These are phyloP conservation scores for Reutealis trisperma DNA, from an alignment of 345 rosid genomes.

Conservation along the genomic window DNA sequence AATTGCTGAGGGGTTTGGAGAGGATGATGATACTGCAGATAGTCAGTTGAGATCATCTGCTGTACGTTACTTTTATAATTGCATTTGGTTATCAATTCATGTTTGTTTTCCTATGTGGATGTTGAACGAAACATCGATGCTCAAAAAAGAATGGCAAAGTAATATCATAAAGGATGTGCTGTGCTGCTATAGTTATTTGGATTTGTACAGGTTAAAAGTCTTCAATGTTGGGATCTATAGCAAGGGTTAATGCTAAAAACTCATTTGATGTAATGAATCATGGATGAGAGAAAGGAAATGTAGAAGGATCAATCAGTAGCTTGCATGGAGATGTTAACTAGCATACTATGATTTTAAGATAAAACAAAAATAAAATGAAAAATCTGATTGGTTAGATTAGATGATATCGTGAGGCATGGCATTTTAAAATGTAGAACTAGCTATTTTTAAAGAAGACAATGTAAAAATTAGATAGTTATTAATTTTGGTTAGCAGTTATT, in stretches of 20 bases:
- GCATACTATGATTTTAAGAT: background rate
- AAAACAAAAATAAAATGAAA: background rate
- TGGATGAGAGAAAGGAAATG: background rate
- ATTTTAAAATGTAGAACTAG: background rate
- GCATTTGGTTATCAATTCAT: slow-evolving; percentile 10
- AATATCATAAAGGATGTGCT: background rate
- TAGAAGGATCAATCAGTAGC: background rate
- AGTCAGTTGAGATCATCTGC: slow-evolving; percentile 93
- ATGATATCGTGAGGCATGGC: background rate
- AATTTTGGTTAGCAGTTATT: background rate
- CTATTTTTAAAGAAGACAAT: background rate
- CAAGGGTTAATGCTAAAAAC: background rate
- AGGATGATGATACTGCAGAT: slow-evolving; percentile 84
- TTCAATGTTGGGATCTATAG: background rate
- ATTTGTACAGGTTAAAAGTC: background rate
- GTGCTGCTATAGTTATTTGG: background rate
- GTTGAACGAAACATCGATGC: background rate
- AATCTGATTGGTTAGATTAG: background rate
- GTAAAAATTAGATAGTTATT: too few relatives aligned
- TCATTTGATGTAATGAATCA: background rate
- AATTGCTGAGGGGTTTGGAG: slow-evolving; percentile 97
- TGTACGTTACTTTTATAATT: slow-evolving; percentile 52
- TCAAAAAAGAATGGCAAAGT: background rate
- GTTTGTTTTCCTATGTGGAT: background rate
- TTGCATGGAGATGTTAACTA: background rate